phyloP scores from a whole-genome alignment of 768 basidiomycete species.

The Suillus americanus region DNA sequence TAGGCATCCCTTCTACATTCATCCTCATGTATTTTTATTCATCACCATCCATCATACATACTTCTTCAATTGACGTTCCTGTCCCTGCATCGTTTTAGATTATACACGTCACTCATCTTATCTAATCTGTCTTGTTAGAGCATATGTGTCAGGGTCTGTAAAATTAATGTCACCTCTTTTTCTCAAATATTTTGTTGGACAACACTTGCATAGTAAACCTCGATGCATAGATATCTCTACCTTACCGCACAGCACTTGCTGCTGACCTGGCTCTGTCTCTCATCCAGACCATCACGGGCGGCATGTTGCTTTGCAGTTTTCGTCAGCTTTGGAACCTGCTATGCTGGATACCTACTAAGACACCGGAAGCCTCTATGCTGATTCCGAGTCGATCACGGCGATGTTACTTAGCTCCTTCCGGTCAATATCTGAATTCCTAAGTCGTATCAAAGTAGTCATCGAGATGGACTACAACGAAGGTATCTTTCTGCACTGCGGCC shows the following conservation, averaged over 20 bases:
- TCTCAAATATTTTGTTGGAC: background rate
- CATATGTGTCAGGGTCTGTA: background rate
- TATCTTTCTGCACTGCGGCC: background rate
- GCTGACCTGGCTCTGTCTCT: background rate
- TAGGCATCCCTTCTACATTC: background rate
- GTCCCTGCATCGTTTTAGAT: constrained; percentile 1
- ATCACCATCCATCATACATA: background rate
- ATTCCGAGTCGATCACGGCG: constrained; percentile 14
- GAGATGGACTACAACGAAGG: background rate
- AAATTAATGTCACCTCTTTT: background rate
- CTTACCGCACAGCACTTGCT: background rate
- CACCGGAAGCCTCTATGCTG: constrained; percentile 15
- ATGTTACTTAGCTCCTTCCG: constrained; percentile 11
- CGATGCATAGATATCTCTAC: background rate
- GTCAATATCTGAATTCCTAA: background rate
- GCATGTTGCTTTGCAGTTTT: background rate
- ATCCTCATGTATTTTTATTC: background rate
- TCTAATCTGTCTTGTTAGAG: background rate
- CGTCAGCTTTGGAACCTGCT: background rate
- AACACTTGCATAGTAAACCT: background rate
- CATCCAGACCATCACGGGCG: background rate
- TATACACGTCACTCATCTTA: background rate
- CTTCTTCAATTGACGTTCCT: constrained; percentile 1
- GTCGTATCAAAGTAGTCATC: background rate
- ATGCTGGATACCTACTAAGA: constrained; percentile 20